Evolutionary conservation across 371 early-diverging fungal genomes (phyloP).

Genomic region (Coemansia sp.): DNA sequence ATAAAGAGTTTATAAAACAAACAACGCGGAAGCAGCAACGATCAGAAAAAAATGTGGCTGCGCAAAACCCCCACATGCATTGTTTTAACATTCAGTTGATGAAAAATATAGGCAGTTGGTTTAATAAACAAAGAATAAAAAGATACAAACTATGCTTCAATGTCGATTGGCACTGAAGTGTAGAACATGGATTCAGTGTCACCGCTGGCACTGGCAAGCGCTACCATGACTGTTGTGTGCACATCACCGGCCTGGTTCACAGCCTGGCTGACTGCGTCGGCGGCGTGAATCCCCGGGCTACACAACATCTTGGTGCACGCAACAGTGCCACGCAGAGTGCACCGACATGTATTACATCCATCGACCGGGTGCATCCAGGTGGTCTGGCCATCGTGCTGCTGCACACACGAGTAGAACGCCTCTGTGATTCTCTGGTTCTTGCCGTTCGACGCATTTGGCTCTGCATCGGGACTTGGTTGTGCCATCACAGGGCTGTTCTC

Average conservation of each 20-base stretch:
- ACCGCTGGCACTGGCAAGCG: slow-evolving; percentile 3
- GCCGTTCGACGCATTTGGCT: not conserved
- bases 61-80: not conserved
- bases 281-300: not conserved
- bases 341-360: slow-evolving; percentile 35
- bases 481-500: not conserved
- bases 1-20: not conserved
- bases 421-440: slow-evolving; percentile 14
- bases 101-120: not conserved
- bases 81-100: not conserved
- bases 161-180: slow-evolving; percentile 25
- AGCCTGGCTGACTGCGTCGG: not conserved
- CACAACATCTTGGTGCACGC: slow-evolving; percentile 44
- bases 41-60: not conserved
- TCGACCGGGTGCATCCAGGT: slow-evolving; percentile 25
- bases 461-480: slow-evolving; percentile 2
- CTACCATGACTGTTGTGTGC: slow-evolving; percentile 25
- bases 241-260: not conserved
- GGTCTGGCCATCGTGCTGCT: slow-evolving; percentile 24
- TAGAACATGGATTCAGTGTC: slow-evolving; percentile 3
- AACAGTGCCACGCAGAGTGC: slow-evolving; percentile 20
- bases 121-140: not conserved
- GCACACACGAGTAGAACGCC: slow-evolving; percentile 26
- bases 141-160: slow-evolving; percentile 5
- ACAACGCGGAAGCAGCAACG: not conserved